A percentile compares a stretch with the other conserved stretches of the same genome.
Evolutionary conservation across 1,139 yeast genomes (phyloP).

Genomic region (Lodderomyces orthopsilosis): DNA sequence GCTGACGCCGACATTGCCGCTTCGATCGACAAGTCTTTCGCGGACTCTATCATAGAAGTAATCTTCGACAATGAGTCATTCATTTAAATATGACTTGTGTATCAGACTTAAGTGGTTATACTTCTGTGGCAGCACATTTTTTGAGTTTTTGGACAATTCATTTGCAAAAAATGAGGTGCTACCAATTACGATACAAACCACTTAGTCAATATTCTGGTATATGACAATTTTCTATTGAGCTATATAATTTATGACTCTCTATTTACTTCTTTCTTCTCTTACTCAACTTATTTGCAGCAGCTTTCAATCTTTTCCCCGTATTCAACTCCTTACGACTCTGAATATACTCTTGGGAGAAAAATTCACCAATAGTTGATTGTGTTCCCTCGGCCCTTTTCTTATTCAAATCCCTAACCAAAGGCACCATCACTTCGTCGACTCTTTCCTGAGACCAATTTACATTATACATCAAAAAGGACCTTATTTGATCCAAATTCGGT

Average conservation of each 20-base stretch:
- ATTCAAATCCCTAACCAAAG: conserved; percentile 79
- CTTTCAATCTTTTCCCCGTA: conserved; percentile 57
- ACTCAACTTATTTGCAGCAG: conserved; percentile 54
- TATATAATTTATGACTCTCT: no score
- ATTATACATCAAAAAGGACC: conserved; percentile 64
- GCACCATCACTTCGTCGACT: conserved; percentile 85
- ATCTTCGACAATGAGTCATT: conserved; percentile 42
- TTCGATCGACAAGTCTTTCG: conserved; percentile 73
- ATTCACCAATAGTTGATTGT: conserved; percentile 57
- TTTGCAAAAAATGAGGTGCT: no score
- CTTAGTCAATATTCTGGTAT: no score
- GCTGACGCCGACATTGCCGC: conserved; percentile 81
- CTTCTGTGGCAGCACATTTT: no score
- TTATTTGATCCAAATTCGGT: conserved; percentile 77
- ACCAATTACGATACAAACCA: no score
- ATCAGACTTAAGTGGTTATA: neutral
- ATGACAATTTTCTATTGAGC: no score
- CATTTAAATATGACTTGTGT: conserved; percentile 20
- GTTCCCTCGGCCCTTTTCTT: conserved; percentile 52
- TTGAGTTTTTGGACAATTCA: neutral
- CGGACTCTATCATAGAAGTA: conserved; percentile 65
- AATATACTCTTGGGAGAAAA: conserved; percentile 53
- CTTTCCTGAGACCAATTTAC: conserved; percentile 81
- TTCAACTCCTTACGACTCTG: conserved; percentile 43
- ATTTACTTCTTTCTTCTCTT: conserved; percentile 16